Conservation (phyloP, 345 rosid genomes). For the Brassica nigra region DNA sequence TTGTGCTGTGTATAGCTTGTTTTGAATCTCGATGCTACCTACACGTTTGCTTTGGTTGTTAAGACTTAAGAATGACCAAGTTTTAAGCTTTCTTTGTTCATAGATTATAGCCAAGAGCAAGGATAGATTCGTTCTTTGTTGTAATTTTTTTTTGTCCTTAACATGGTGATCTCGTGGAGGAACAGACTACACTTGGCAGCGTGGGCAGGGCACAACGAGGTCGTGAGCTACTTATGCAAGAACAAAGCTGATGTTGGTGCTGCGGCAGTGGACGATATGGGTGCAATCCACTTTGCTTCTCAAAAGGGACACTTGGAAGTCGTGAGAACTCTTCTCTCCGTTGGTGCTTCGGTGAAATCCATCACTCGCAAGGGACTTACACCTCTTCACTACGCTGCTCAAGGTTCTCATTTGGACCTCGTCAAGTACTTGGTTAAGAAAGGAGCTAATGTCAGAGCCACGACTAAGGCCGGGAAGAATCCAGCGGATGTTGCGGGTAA, state of each 20-base stretch:
- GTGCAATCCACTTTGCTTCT: constrained; percentile 95
- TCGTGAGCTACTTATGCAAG: constrained; percentile 79
- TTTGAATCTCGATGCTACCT: not conserved
- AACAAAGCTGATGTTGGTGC: constrained; percentile 95
- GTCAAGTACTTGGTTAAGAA: constrained; percentile 74
- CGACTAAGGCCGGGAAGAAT: constrained; percentile 80
- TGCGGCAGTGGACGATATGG: constrained; percentile 97
- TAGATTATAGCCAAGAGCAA: not conserved
- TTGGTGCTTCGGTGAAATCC: constrained; percentile 73
- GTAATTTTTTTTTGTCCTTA: constrained; percentile 43
- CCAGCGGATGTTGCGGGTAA: constrained; percentile 72
- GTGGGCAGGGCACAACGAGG: constrained; percentile 86
- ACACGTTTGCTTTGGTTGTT: not conserved
- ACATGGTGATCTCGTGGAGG: constrained; percentile 41
- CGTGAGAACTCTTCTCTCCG: constrained; percentile 58
- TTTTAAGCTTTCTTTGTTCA: not conserved
- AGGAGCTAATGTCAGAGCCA: constrained; percentile 63
- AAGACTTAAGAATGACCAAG: not conserved
- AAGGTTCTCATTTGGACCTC: constrained; percentile 80
- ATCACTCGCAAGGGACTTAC: constrained; percentile 81
- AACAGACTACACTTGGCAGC: constrained; percentile 90
- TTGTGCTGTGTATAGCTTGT: not conserved
- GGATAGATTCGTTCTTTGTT: not conserved
- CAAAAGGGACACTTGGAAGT: constrained; percentile 90
- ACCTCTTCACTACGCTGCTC: constrained; percentile 90